Evolutionary conservation across 2,329 filamentous ascomycete genomes (phyloP).

Genomic region (Monilinia fructigena): DNA sequence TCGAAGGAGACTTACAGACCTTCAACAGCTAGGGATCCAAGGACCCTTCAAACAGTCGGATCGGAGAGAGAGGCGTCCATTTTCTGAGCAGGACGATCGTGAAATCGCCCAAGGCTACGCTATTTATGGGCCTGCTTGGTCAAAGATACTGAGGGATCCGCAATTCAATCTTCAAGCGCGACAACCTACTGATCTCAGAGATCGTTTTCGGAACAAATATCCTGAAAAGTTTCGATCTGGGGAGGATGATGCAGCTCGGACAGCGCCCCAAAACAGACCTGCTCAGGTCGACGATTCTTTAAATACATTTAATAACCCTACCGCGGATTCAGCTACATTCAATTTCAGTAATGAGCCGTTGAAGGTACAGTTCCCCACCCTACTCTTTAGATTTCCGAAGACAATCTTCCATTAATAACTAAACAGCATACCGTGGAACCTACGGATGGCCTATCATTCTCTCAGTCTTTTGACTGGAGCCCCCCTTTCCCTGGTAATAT

Average conservation of each 20-base stretch:
- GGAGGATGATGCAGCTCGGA: background rate
- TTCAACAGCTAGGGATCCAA: conserved; percentile 58
- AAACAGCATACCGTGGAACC: conserved; percentile 29
- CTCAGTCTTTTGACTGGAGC: conserved; percentile 47
- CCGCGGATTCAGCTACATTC: conserved; percentile 16
- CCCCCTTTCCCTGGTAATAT: conserved; percentile 45
- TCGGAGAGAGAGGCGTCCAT: conserved; percentile 58
- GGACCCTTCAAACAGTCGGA: conserved; percentile 62
- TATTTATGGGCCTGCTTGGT: conserved; percentile 62
- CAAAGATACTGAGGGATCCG: conserved; percentile 61
- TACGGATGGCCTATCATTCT: conserved; percentile 42
- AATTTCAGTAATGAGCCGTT: conserved; percentile 34
- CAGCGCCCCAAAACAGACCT: conserved; percentile 11
- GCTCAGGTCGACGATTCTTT: background rate
- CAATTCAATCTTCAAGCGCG: conserved; percentile 57
- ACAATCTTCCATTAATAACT: conserved; percentile 28
- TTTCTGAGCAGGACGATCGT: conserved; percentile 61
- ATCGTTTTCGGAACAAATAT: conserved; percentile 63
- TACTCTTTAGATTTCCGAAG: conserved; percentile 27
- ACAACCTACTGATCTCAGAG: conserved; percentile 62
- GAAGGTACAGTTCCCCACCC: conserved; percentile 32
- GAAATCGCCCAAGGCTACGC: conserved; percentile 61
- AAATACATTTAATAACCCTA: conserved; percentile 1
- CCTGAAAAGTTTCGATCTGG: conserved; percentile 50
- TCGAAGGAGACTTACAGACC: conserved; percentile 55